Conservation (phyloP, 2,329 filamentous ascomycete species). For the Harringtonia aguacate region DNA sequence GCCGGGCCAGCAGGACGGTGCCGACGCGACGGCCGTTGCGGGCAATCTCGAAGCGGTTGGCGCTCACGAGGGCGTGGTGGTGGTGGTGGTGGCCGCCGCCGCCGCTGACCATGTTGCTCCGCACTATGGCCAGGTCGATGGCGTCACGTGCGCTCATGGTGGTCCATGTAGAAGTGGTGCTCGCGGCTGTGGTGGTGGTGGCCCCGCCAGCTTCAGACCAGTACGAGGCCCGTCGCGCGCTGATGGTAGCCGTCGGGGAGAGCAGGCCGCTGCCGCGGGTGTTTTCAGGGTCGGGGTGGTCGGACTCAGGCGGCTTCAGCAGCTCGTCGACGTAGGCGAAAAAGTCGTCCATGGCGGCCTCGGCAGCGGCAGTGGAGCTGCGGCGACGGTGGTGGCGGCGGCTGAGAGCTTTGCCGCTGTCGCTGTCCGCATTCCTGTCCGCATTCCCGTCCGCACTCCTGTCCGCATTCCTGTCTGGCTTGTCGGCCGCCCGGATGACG, state of each 20-base stretch:
- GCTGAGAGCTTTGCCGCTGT: slow-evolving; percentile 9
- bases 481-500: slow-evolving; percentile 33
- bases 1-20: slow-evolving; percentile 78
- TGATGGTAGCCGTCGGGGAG: slow-evolving; percentile 53
- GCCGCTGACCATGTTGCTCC: slow-evolving; percentile 53
- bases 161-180: slow-evolving; percentile 30
- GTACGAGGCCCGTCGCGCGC: slow-evolving; percentile 42
- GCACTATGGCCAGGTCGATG: slow-evolving; percentile 83
- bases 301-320: slow-evolving; percentile 34
- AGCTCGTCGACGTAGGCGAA: slow-evolving; percentile 68
- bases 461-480: slow-evolving; percentile 20
- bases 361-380: slow-evolving; percentile 13
- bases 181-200: background rate
- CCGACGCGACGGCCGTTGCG: slow-evolving; percentile 87
- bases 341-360: slow-evolving; percentile 52
- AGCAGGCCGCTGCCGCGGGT: slow-evolving; percentile 41
- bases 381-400: slow-evolving; percentile 7
- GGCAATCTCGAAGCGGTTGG: slow-evolving; percentile 93
- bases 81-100: background rate
- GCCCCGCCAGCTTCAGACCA: slow-evolving; percentile 9
- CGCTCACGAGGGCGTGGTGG: slow-evolving; percentile 54
- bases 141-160: slow-evolving; percentile 63
- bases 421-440: slow-evolving; percentile 6
- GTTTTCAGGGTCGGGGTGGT: slow-evolving; percentile 35
- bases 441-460: background rate